A percentile compares a stretch with the other conserved stretches of the same genome.
phyloP scores from a whole-genome alignment of 345 rosid species.

The Cardamine resedifolia region DNA sequence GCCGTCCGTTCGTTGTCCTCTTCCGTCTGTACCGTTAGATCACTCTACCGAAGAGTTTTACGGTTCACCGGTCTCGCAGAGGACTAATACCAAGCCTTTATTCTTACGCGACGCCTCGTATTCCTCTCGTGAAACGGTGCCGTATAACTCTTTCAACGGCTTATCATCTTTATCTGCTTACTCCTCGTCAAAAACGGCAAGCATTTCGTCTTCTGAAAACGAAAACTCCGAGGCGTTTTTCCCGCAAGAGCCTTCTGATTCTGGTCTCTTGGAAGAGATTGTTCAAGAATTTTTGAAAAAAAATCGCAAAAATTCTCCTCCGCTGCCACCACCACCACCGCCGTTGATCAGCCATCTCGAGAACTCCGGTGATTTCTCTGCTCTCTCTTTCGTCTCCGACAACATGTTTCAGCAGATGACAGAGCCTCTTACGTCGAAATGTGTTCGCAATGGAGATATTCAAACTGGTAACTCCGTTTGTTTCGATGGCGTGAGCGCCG shows the following conservation, averaged over 20 bases:
- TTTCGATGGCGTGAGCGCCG: neutral
- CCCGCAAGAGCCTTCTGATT: constrained; percentile 54
- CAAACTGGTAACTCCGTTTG: neutral
- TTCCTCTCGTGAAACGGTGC: constrained; percentile 15
- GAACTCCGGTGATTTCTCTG: constrained; percentile 5
- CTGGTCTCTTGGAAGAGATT: constrained; percentile 82
- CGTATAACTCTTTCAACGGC: constrained; percentile 13
- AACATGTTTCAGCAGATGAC: neutral
- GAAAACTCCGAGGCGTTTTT: constrained; percentile 42
- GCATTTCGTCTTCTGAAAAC: constrained; percentile 7
- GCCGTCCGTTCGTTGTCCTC: constrained; percentile 27
- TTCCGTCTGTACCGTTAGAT: constrained; percentile 12
- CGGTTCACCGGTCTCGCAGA: constrained; percentile 30
- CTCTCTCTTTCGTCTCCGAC: constrained; percentile 4
- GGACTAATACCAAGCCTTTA: constrained; percentile 41
- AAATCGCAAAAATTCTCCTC: constrained; percentile 2
- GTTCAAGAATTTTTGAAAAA: constrained; percentile 60
- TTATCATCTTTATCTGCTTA: neutral
- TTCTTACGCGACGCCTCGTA: constrained; percentile 51
- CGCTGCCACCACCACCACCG: neutral
- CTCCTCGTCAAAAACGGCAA: neutral
- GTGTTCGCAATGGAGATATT: neutral
- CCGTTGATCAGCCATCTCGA: neutral
- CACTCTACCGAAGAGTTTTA: constrained; percentile 3
- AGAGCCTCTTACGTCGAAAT: neutral